Evolutionary conservation across 192 early-diverging fungal species (phyloP).

Genomic region (Phlyctochytrium arcticum): DNA sequence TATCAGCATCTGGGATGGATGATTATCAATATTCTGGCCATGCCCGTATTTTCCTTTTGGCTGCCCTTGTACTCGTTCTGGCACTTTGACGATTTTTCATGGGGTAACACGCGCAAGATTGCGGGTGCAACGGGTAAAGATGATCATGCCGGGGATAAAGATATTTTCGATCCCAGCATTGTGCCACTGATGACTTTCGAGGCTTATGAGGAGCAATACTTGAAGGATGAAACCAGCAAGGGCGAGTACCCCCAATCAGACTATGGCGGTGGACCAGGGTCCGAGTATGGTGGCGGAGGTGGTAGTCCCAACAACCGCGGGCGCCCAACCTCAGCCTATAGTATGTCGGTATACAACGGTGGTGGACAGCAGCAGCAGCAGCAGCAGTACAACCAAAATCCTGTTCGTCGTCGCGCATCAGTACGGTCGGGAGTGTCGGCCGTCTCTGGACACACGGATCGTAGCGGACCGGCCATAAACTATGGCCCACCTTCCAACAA

Average conservation of each 20-base stretch:
- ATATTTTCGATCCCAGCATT: slow-evolving; percentile 38
- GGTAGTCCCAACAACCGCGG: not conserved
- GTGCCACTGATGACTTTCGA: slow-evolving; percentile 47
- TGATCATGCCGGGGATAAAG: slow-evolving; percentile 56
- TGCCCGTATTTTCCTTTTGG: slow-evolving; percentile 77
- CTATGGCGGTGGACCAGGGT: not conserved
- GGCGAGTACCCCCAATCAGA: not conserved
- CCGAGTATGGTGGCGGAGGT: not conserved
- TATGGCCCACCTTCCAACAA: no score
- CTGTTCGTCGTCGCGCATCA: not conserved
- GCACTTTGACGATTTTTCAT: slow-evolving; percentile 98
- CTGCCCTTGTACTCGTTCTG: slow-evolving; percentile 80
- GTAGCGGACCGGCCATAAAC: not conserved
- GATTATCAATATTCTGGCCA: slow-evolving; percentile 88
- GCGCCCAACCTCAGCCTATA: not conserved
- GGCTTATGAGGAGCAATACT: slow-evolving; percentile 25
- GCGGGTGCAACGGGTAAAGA: slow-evolving; percentile 78
- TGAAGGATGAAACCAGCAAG: not conserved
- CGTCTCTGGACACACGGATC: not conserved
- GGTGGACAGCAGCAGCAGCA: not conserved
- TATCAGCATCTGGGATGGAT: slow-evolving; percentile 83
- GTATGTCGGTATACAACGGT: not conserved
- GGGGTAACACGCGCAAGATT: slow-evolving; percentile 91
- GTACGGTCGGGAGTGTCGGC: not conserved
- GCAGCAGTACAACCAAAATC: no score